These are phyloP conservation scores for Melocanna baccifera DNA, from an alignment of 176 grass and related monocot species.

Conservation along the genomic window DNA sequence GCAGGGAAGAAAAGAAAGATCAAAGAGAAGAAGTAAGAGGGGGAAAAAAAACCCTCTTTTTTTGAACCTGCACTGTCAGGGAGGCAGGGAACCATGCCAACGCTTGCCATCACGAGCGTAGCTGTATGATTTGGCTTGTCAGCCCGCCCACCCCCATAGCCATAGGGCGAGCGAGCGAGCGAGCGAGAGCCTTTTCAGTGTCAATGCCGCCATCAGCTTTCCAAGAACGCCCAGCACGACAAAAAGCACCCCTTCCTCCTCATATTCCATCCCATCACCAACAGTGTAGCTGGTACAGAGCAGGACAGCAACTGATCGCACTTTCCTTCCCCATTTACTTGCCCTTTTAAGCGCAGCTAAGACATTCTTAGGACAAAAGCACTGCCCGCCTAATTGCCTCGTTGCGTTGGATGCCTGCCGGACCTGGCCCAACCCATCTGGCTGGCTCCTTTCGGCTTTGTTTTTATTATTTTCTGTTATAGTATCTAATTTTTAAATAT, in stretches of 20 bases:
- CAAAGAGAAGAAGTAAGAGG: background rate
- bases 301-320: background rate
- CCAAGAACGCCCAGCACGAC: slow-evolving; percentile 34
- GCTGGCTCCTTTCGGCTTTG: too few species aligned
- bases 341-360: slow-evolving; percentile 3
- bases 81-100: slow-evolving; percentile 46
- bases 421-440: slow-evolving; percentile 1
- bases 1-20: slow-evolving; percentile 1
- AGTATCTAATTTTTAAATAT: too few species aligned
- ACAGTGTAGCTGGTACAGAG: background rate
- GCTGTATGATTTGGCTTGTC: slow-evolving; percentile 62
- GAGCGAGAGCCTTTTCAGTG: slow-evolving; percentile 44
- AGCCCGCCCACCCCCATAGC: slow-evolving; percentile 30
- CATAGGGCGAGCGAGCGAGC: background rate
- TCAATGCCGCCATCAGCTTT: slow-evolving; percentile 52
- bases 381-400: slow-evolving; percentile 32
- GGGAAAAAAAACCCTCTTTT: background rate
- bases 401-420: background rate
- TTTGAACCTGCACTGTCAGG: slow-evolving; percentile 36
- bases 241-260: slow-evolving; percentile 33
- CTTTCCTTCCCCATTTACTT: slow-evolving; percentile 2
- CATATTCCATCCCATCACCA: slow-evolving; percentile 41
- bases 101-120: slow-evolving; percentile 51
- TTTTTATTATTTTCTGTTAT: too few species aligned
- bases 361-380: slow-evolving; percentile 22